Evolutionary conservation across 2,329 filamentous ascomycete species (phyloP).

Genomic region (Phymatotrichopsis omnivora): DNA sequence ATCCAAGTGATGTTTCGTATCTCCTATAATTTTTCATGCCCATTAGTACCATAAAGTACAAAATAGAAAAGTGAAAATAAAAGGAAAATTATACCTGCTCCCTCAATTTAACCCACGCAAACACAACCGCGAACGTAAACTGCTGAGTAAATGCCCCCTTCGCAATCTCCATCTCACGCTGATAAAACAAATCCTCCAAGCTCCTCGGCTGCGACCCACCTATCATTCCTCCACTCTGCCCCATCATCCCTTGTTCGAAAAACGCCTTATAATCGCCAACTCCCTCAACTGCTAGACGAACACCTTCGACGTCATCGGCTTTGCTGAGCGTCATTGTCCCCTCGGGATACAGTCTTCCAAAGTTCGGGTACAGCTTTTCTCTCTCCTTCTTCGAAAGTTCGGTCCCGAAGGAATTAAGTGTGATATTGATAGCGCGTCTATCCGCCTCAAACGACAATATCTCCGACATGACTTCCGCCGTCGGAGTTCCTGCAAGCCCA

Average conservation of each 20-base stretch:
- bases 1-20: constrained; percentile 99
- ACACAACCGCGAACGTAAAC: constrained; percentile 90
- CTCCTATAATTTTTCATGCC: constrained; percentile 52
- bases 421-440: constrained; percentile 95
- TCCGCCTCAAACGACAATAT: constrained; percentile 96
- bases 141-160: constrained; percentile 93
- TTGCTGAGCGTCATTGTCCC: constrained; percentile 89
- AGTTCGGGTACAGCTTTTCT: constrained; percentile 89
- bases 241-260: constrained; percentile 82
- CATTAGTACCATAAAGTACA: background rate
- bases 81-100: constrained; percentile 65
- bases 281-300: constrained; percentile 85
- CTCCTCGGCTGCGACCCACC: constrained; percentile 74
- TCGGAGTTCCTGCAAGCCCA: constrained; percentile 79
- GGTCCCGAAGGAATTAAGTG: constrained; percentile 95
- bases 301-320: constrained; percentile 89
- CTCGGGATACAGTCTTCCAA: constrained; percentile 86
- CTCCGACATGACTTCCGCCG: constrained; percentile 88
- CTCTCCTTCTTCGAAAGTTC: constrained; percentile 88
- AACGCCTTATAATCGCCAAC: constrained; percentile 90
- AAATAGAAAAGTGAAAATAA: background rate
- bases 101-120: constrained; percentile 93
- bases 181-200: constrained; percentile 94
- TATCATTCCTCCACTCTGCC: constrained; percentile 58
- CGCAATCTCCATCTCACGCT: constrained; percentile 98